Evolutionary conservation across 345 rosid genomes (phyloP).

Genomic region (Eucalyptus erythrocorys): DNA sequence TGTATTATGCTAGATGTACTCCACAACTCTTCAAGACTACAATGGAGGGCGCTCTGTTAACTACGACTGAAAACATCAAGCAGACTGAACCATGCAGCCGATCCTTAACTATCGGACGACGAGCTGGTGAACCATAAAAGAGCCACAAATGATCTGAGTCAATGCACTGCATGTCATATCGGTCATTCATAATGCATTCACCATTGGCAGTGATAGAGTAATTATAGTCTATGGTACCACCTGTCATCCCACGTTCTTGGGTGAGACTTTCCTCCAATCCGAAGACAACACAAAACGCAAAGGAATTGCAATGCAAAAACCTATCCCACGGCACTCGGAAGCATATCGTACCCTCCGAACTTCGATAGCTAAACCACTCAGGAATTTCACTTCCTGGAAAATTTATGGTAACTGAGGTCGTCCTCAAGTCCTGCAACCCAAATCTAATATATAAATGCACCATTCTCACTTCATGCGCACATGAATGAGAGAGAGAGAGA

Average conservation of each 20-base stretch:
- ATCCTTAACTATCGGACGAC: no score
- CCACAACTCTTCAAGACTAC: neutral
- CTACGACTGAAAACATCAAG: fast-evolving
- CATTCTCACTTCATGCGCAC: neutral
- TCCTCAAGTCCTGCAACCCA: neutral
- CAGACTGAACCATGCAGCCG: fast-evolving
- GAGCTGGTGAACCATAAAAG: neutral
- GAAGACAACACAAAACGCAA: fast-evolving
- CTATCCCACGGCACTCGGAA: neutral
- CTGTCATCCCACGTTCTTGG: fast-evolving
- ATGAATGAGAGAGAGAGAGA: neutral
- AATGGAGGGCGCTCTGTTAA: fast-evolving
- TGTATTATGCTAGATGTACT: fast-evolving
- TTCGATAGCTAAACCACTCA: neutral
- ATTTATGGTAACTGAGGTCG: fast-evolving
- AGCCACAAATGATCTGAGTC: neutral
- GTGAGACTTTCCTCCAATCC: neutral
- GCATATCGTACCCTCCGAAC: neutral
- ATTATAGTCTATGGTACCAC: fast-evolving
- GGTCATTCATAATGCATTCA: fast-evolving
- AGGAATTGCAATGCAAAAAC: fast-evolving
- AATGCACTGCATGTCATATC: neutral
- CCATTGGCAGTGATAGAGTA: neutral
- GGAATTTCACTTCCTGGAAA: neutral
- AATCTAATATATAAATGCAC: neutral